These are phyloP conservation scores for Corymbia calophylla DNA, from an alignment of 441 rosid genomes.

Conservation along the genomic window DNA sequence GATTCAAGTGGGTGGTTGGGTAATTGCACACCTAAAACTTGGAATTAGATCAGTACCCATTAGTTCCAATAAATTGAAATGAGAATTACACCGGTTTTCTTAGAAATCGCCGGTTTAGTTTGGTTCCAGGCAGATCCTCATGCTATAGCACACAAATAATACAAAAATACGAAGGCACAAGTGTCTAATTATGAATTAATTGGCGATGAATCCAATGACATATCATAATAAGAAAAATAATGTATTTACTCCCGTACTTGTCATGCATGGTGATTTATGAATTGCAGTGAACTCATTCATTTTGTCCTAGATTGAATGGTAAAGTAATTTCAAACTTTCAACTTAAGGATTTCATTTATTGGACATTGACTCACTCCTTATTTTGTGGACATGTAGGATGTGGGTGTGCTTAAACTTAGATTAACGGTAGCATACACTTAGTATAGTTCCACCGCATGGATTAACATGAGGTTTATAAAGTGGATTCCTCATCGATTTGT, in stretches of 20 bases:
- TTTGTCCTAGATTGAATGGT: neutral
- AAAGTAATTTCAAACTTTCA: neutral
- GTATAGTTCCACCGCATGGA: too few relatives aligned
- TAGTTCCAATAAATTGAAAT: too few relatives aligned
- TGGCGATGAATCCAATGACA: neutral
- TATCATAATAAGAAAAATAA: neutral
- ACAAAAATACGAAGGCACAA: neutral
- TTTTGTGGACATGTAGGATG: neutral
- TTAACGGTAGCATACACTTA: neutral
- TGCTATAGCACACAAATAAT: too few relatives aligned
- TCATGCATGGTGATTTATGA: neutral
- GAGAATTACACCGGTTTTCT: too few relatives aligned
- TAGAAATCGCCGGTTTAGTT: too few relatives aligned
- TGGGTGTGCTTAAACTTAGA: neutral
- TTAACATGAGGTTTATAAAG: neutral
- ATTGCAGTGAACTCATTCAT: neutral
- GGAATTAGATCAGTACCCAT: too few relatives aligned
- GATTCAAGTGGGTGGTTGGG: too few relatives aligned
- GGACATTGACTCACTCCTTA: neutral
- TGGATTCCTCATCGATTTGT: neutral
- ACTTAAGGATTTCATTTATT: too few relatives aligned
- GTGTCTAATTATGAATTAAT: too few relatives aligned
- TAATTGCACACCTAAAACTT: too few relatives aligned
- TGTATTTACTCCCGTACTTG: neutral
- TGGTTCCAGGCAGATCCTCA: too few relatives aligned